Evolutionary conservation across 441 rosid genomes (phyloP).

Genomic region (Adansonia madagascariensis): DNA sequence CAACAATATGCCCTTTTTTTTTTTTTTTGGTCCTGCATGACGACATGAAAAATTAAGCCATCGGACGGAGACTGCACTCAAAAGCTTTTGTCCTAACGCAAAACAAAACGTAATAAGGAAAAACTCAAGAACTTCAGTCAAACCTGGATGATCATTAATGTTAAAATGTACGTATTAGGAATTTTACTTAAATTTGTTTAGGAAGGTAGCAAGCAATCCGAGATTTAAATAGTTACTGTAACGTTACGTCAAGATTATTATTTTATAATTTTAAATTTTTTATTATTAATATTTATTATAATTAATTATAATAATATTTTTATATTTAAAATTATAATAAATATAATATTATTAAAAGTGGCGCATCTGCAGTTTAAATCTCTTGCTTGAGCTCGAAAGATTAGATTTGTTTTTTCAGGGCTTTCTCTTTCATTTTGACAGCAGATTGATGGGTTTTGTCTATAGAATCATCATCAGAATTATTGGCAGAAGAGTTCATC

Average conservation of each 20-base stretch:
- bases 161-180: not conserved
- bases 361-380: too few species aligned
- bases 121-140: not conserved
- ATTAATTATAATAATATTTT: too few species aligned
- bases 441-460: not conserved
- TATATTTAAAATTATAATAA: too few species aligned
- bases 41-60: not conserved
- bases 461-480: not conserved
- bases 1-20: not conserved
- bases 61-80: not conserved
- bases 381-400: too few species aligned
- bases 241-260: not conserved
- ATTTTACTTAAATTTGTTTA: not conserved
- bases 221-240: not conserved
- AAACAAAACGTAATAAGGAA: not conserved
- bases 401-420: not conserved
- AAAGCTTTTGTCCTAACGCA: not conserved
- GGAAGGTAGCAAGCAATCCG: not conserved
- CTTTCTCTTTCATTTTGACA: slow-evolving; percentile 4
- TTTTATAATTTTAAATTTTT: not conserved
- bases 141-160: not conserved
- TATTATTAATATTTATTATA: too few species aligned
- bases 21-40: not conserved
- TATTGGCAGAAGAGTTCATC: not conserved
- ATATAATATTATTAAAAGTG: too few species aligned